Conservation (phyloP, 2,329 filamentous ascomycete species). For the Colletotrichum sp. region DNA sequence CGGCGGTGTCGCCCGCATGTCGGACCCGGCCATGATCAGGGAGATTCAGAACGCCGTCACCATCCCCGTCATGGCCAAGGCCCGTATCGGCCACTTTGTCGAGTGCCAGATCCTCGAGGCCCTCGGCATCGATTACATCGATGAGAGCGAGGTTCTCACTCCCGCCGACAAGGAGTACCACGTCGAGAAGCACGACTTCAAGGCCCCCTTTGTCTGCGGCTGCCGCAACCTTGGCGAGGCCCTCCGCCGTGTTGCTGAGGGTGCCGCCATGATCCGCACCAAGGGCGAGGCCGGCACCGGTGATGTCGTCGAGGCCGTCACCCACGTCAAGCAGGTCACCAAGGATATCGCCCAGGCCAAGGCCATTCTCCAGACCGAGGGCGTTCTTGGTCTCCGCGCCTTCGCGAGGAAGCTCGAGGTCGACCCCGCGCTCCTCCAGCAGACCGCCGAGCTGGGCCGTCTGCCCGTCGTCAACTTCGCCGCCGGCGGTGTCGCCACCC, state of each 20-base stretch:
- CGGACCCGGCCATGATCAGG: slow-evolving; percentile 91
- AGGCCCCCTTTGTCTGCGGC: slow-evolving; percentile 92
- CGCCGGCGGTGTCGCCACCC: slow-evolving; percentile 98
- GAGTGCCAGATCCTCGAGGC: slow-evolving; percentile 98
- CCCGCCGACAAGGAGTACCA: slow-evolving; percentile 91
- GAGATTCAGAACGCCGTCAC: slow-evolving; percentile 95
- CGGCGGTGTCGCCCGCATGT: slow-evolving; percentile 97
- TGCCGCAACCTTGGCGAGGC: slow-evolving; percentile 95
- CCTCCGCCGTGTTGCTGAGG: slow-evolving; percentile 86
- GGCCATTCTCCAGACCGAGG: slow-evolving; percentile 67
- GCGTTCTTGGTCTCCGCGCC: slow-evolving; percentile 62
- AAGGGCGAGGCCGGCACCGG: slow-evolving; percentile 98
- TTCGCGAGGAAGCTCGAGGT: slow-evolving; percentile 83
- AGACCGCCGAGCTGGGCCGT: slow-evolving; percentile 85
- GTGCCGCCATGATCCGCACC: slow-evolving; percentile 97
- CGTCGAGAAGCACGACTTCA: slow-evolving; percentile 86
- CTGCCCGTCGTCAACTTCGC: slow-evolving; percentile 98
- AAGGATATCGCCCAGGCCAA: slow-evolving; percentile 81
- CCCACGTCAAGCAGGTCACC: slow-evolving; percentile 93
- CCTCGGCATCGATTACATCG: slow-evolving; percentile 95
- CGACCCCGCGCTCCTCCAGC: slow-evolving; percentile 78
- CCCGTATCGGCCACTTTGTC: slow-evolving; percentile 95
- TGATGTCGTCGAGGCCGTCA: slow-evolving; percentile 94
- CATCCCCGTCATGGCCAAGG: slow-evolving; percentile 99
- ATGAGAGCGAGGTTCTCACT: slow-evolving; percentile 97